Evolutionary conservation across 1,139 yeast species (phyloP).

Genomic region (Magnusiomyces ingens): DNA sequence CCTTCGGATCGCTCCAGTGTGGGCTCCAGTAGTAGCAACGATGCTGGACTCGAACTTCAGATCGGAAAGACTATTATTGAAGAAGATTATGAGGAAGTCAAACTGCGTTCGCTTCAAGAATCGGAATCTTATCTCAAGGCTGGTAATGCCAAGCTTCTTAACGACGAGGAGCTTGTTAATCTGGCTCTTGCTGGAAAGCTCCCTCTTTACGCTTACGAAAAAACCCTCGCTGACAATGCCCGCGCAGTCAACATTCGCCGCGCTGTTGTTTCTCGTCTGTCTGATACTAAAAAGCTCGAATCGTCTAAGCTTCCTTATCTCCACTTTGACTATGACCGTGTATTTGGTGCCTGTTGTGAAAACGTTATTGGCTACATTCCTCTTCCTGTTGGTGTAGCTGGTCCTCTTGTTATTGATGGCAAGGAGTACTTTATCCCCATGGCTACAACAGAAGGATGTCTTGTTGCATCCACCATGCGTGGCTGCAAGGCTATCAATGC

Average conservation of each 20-base stretch:
- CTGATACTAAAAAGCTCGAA: slow-evolving; percentile 75
- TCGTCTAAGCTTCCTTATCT: slow-evolving; percentile 67
- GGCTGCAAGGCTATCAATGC: slow-evolving; percentile 98
- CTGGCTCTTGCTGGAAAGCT: slow-evolving; percentile 71
- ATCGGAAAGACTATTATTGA: slow-evolving; percentile 11
- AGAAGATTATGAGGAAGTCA: slow-evolving; percentile 1
- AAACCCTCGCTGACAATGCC: slow-evolving; percentile 75
- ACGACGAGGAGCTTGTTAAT: slow-evolving; percentile 64
- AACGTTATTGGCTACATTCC: slow-evolving; percentile 97
- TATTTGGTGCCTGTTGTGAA: slow-evolving; percentile 98
- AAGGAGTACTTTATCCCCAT: slow-evolving; percentile 85
- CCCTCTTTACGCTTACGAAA: slow-evolving; percentile 90
- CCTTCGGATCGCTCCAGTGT: slow-evolving; percentile 19
- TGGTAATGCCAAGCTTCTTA: slow-evolving; percentile 62
- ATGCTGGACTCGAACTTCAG: slow-evolving; percentile 20
- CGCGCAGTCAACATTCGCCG: slow-evolving; percentile 94
- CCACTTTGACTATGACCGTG: slow-evolving; percentile 88
- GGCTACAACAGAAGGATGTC: slow-evolving; percentile 99
- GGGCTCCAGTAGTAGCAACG: slow-evolving; percentile 17
- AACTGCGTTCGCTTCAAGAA: slow-evolving; percentile 46
- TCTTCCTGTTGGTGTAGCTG: slow-evolving; percentile 95
- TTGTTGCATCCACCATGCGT: slow-evolving; percentile 97
- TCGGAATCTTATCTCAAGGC: slow-evolving; percentile 56
- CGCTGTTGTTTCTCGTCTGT: slow-evolving; percentile 75
- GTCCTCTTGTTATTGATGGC: slow-evolving; percentile 88